Base-by-base conservation (phyloP, 768 basidiomycete genomes). In the Pleurotus cornucopiae region DNA sequence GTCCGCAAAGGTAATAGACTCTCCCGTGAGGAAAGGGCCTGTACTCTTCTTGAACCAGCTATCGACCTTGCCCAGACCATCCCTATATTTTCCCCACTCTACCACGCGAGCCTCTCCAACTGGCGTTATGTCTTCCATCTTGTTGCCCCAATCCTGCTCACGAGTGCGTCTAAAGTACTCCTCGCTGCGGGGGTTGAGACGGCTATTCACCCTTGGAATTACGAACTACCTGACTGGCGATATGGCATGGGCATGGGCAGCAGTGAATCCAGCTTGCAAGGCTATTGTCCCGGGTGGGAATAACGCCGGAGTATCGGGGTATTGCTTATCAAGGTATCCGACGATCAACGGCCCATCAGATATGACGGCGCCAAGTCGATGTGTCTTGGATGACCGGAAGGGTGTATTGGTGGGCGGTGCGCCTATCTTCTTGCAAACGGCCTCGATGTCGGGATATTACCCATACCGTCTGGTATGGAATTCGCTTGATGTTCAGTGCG, bases 361-460 rank as follows among this genome's bases (percentile, higher is more conserved):
- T 39, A 78, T 46, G 21, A 69, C 52, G 0, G 58, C 54, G 4
- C 67, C 64, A 6, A 6, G 75, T 76, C 47, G 60, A 61, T 0
- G 67, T 70, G 61, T 80, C 78, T 53, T 75, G 58, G 45, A 78
- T 72, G 39, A 68, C 60, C 2, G 78, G 76, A 1, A 78, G 63
- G 16, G 72, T 77, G 58, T 75, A 18, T 18, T 18, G 1, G 70
- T 73, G 11, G 71, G 55, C 6, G 63, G 56, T 3, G 69, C 71
- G 4, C 71, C 70, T 12, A 75, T 63, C 49, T 62, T 60, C 40
- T 67, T 66, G 37, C 70, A 65, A 18, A 68, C 54, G 4, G 64
- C 54, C 18, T 67, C 69, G 25, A 77, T 75, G 60, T 77, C 73
- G 4, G 76, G 72, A 60, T 66, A 74, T 41, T 23, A 77, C 62